Base-by-base conservation (phyloP, 306 rosid species). In the Elaeagnus macrophylla region DNA sequence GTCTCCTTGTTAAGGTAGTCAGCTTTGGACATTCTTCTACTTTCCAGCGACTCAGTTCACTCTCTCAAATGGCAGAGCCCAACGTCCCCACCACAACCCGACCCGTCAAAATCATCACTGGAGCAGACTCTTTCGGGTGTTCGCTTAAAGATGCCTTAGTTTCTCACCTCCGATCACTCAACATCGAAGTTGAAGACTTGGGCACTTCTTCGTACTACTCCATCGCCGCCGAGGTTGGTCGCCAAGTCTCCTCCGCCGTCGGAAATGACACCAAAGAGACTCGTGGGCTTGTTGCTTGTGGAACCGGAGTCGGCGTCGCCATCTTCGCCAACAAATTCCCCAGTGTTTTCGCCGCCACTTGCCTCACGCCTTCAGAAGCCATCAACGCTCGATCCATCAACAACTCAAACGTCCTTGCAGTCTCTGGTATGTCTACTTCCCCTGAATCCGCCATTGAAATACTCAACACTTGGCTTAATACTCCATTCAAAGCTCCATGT, bases 261-360 rank as follows among this genome's bases (percentile, higher is more conserved):
- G 12, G 49, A 8, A 16, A 15, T 37, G 45, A 4, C 9, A 0
- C 61, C 48, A 6, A 7, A 7, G 79, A 78, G 3, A 52, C 66
- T 39, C 87, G 85, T 8, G 95, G 97, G 37, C 83, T 89, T 59
- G 82, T 89, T 19, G 77, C 85, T 13, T 89, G 97, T 37, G 97
- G 97, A 16, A 89, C 97, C 37, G 97, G 97, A 32, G 75, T 66
- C 47, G 97, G 97, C 10, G 97, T 89, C 62, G 72, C 89, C 35
- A 89, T 89, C 56, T 83, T 86, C 62, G 97, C 97, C 60, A 89
- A 89, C 81, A 89, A 89, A 60, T 85, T 74, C 60, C 94, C 97
- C 8, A 85, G 85, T 44, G 83, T 89, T 3, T 75, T 57, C 53
- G 95, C 97, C 40, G 80, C 85, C 62, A 69, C 87, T 0, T 85